phyloP scores from a whole-genome alignment of 2,329 filamentous ascomycete genomes.

The Laburnicola sp. region DNA sequence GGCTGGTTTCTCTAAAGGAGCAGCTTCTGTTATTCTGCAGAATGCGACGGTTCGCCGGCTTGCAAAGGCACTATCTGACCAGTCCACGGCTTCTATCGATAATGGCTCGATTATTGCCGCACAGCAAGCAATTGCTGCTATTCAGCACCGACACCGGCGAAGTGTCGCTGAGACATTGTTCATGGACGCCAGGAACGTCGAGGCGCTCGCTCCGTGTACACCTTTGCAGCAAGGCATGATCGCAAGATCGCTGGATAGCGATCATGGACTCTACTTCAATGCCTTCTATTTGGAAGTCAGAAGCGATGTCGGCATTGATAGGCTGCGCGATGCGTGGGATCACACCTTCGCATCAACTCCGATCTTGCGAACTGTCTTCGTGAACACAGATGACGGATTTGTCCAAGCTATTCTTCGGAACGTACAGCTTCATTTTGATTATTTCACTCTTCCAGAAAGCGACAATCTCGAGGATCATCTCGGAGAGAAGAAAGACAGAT shows the following conservation, averaged over 20 bases:
- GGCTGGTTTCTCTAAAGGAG: constrained; percentile 62
- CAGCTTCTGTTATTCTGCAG: constrained; percentile 69
- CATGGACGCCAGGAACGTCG: constrained; percentile 59
- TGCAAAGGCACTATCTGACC: constrained; percentile 35
- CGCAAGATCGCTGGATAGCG: constrained; percentile 64
- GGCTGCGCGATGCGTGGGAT: constrained; percentile 62
- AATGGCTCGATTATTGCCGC: constrained; percentile 51
- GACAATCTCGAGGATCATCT: constrained; percentile 43
- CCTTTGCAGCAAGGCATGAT: constrained; percentile 86
- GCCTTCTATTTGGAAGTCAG: constrained; percentile 66
- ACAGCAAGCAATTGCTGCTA: constrained; percentile 65
- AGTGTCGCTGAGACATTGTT: constrained; percentile 58
- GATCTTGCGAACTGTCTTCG: constrained; percentile 73
- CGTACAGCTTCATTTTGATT: constrained; percentile 23
- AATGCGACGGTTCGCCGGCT: constrained; percentile 51
- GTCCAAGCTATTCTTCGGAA: constrained; percentile 68
- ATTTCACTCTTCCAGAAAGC: constrained; percentile 26
- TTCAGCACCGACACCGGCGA: constrained; percentile 63
- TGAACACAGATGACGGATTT: constrained; percentile 73
- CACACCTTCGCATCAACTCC: constrained; percentile 57
- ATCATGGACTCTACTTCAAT: constrained; percentile 72
- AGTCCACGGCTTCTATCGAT: constrained; percentile 2
- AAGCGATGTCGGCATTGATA: constrained; percentile 48
- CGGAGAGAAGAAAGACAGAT: constrained; percentile 48
- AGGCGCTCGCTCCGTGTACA: constrained; percentile 80